These are phyloP conservation scores for Microbotryum silenes-acaulis DNA, from an alignment of 1,284 basidiomycete genomes.

Conservation along the genomic window DNA sequence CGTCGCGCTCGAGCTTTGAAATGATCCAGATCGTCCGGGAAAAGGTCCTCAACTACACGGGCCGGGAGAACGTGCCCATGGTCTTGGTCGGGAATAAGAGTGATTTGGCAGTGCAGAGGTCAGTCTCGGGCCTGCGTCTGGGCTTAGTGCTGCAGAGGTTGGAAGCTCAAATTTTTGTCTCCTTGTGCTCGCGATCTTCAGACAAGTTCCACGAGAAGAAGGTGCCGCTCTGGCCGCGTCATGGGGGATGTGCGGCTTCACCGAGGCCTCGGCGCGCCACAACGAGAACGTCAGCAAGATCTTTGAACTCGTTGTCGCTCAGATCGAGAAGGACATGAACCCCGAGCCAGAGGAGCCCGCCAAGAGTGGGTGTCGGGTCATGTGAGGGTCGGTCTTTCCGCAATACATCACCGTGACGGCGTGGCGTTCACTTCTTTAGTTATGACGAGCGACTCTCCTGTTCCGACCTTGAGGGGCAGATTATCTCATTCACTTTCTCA, in stretches of 20 bases:
- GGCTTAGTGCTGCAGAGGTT: background rate
- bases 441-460: too few relatives aligned
- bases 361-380: constrained; percentile 12
- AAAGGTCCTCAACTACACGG: constrained; percentile 94
- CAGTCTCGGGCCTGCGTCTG: constrained; percentile 32
- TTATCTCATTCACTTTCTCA: too few relatives aligned
- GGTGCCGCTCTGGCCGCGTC: constrained; percentile 60
- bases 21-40: constrained; percentile 94
- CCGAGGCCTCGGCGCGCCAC: constrained; percentile 83
- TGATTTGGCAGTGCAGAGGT: constrained; percentile 67
- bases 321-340: constrained; percentile 61
- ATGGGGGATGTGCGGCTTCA: constrained; percentile 50
- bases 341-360: constrained; percentile 20
- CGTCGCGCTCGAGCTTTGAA: constrained; percentile 84
- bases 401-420: too few relatives aligned
- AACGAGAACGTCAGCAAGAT: constrained; percentile 81
- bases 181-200: constrained; percentile 35
- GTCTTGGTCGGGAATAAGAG: constrained; percentile 94
- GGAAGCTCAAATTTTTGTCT: constrained; percentile 16
- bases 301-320: constrained; percentile 75
- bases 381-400: background rate
- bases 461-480: too few relatives aligned
- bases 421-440: too few relatives aligned
- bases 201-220: constrained; percentile 68
- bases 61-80: constrained; percentile 80